These are phyloP conservation scores for Parathielavia appendiculata DNA, from an alignment of 495 filamentous ascomycete genomes.

Conservation along the genomic window DNA sequence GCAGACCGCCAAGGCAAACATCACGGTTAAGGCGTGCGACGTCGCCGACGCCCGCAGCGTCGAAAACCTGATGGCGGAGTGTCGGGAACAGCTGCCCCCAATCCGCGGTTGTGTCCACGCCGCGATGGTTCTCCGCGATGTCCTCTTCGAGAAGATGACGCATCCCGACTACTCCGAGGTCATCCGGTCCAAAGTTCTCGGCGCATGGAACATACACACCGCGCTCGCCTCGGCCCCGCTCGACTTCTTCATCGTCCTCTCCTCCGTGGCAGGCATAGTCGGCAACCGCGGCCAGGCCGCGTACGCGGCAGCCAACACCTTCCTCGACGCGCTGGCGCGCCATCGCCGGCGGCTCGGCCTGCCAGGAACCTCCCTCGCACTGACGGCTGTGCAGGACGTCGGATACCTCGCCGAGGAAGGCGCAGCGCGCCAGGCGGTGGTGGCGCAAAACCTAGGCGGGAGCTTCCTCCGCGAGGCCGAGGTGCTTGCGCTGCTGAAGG, in stretches of 20 bases:
- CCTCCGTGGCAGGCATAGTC: constrained; percentile 55
- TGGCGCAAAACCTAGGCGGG: constrained; percentile 45
- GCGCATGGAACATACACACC: constrained; percentile 55
- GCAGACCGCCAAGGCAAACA: constrained; percentile 30
- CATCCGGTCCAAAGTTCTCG: constrained; percentile 52
- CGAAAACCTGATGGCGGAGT: constrained; percentile 32
- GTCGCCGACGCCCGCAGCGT: constrained; percentile 39
- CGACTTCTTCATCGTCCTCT: constrained; percentile 65
- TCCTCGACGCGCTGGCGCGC: constrained; percentile 51
- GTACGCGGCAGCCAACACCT: constrained; percentile 61
- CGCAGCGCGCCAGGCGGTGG: constrained; percentile 37
- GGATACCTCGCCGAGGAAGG: constrained; percentile 52
- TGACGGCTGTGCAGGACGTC: constrained; percentile 52
- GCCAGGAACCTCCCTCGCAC: constrained; percentile 49
- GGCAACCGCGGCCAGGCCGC: constrained; percentile 59
- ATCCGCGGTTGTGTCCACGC: constrained; percentile 47
- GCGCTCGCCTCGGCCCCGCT: constrained; percentile 43
- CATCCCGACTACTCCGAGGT: constrained; percentile 45
- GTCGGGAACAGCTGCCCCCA: constrained; percentile 36
- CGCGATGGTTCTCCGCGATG: constrained; percentile 56
- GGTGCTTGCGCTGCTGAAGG: constrained; percentile 44
- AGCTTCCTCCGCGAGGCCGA: constrained; percentile 50
- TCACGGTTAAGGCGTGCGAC: constrained; percentile 41
- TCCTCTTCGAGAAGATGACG: constrained; percentile 52
- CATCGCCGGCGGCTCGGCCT: constrained; percentile 43